These are phyloP conservation scores for Penicillium italicum DNA, from an alignment of 2,329 filamentous ascomycete genomes.

Conservation along the genomic window DNA sequence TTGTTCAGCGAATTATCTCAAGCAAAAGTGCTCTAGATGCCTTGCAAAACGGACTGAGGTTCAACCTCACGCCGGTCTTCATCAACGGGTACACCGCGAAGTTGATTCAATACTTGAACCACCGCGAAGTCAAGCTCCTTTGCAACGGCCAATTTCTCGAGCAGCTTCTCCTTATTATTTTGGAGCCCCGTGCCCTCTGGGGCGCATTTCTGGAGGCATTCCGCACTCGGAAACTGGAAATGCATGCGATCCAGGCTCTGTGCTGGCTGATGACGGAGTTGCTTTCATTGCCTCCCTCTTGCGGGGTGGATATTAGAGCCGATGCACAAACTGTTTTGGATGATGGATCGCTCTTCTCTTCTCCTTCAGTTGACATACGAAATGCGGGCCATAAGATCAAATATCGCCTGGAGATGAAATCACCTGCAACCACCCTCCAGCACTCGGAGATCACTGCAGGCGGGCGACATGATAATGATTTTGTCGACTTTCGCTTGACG, in stretches of 20 bases:
- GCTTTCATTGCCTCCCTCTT: constrained; percentile 36
- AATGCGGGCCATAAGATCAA: constrained; percentile 44
- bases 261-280: constrained; percentile 52
- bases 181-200: constrained; percentile 57
- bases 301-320: constrained; percentile 23
- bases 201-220: constrained; percentile 42
- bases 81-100: constrained; percentile 41
- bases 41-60: constrained; percentile 43
- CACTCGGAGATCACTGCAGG: constrained; percentile 46
- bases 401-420: constrained; percentile 33
- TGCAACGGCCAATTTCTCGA: constrained; percentile 51
- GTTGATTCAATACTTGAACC: constrained; percentile 41
- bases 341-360: constrained; percentile 26
- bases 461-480: constrained; percentile 72
- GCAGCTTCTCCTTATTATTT: constrained; percentile 46
- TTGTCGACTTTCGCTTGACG: constrained; percentile 57
- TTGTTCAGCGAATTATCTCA: constrained; percentile 42
- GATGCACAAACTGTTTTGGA: constrained; percentile 27
- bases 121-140: constrained; percentile 48
- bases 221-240: constrained; percentile 29
- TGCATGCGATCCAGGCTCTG: constrained; percentile 38
- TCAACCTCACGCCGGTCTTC: constrained; percentile 44
- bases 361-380: constrained; percentile 29
- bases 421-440: constrained; percentile 7
- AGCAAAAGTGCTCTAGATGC: constrained; percentile 34